Base-by-base conservation (phyloP, 2,329 filamentous ascomycete genomes). In the Blastomyces silverae region DNA sequence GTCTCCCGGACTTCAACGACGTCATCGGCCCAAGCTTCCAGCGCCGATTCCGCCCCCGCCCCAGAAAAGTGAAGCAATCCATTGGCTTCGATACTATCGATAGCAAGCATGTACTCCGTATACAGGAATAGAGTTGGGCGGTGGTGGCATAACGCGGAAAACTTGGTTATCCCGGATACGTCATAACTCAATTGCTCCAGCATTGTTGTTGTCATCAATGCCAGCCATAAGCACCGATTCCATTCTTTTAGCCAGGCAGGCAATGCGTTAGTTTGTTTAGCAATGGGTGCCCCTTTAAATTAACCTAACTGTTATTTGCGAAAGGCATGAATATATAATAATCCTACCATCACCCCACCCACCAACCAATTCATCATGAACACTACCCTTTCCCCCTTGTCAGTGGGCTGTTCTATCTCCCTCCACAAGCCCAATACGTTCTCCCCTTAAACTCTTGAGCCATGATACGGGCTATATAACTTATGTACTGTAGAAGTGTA, bases 21-120 rank as follows among this genome's bases (percentile, higher is more conserved):
- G 66, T 67, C 66, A 67, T 65, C 61, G 28, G 48, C 60, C 34
- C 42, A 37, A 10, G 17, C 50, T 31, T 13, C 39, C 15, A 48
- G n/a, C 11, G n/a, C 39, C 34, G 8, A 0, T 37, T 37, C 34
- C 34, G 34, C 34, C 34, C 34, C 34, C 34, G 34, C 34, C 34
- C 7, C 34, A 37, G 34, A 11, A 11, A 37, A 10, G 34, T 5
- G 31, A 34, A 25, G 17, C 11, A 17, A 44, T 44, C 15, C 10
- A 44, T 46, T 17, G 25, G 22, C 39, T 31, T 15, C 13, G 1
- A 39, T 31, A 31, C 2, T 4, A 31, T 2, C n/a, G 4, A 31
- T 31, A 31, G 4, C 28, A 31, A 31, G 28, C 28, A 31, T 2
- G 28, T n/a, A n/a, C n/a, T n/a, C n/a, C n/a, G n/a, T 4, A 31